Evolutionary conservation across 345 rosid species (phyloP).

Genomic region (Cardamine resedifolia): DNA sequence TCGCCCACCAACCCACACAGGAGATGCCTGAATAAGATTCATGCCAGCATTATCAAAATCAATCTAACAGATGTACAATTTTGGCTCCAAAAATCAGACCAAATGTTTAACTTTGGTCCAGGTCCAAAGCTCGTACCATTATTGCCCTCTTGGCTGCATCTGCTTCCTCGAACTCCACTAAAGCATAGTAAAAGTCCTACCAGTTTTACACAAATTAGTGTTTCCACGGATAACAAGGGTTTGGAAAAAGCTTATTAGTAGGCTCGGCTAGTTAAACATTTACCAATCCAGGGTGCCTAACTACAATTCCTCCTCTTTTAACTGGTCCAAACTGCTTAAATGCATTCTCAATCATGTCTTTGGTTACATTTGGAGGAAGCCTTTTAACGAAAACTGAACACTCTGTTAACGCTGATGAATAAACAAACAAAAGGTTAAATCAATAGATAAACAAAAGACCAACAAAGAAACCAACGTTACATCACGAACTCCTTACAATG

Average conservation of each 20-base stretch:
- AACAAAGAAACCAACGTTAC: not conserved
- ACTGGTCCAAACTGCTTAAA: conserved; percentile 71
- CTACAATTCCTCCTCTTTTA: conserved; percentile 55
- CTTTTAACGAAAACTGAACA: conserved; percentile 63
- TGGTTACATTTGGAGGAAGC: conserved; percentile 56
- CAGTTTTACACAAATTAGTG: not conserved
- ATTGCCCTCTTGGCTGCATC: conserved; percentile 69
- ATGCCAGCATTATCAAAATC: not conserved
- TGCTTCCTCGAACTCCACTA: conserved; percentile 70
- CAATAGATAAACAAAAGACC: conserved; percentile 11
- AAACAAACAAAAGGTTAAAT: not conserved
- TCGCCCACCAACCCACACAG: conserved; percentile 51
- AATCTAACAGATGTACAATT: not conserved
- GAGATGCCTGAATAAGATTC: conserved; percentile 63
- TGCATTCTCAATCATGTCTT: conserved; percentile 50
- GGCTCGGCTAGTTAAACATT: not conserved
- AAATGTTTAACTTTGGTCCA: too few species aligned
- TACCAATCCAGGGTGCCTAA: conserved; percentile 43
- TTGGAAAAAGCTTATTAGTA: not conserved
- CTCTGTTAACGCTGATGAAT: conserved; percentile 41
- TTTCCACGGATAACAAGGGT: not conserved
- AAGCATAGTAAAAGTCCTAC: conserved; percentile 67
- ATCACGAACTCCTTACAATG: conserved; percentile 22
- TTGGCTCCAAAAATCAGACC: not conserved
- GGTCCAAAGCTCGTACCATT: conserved; percentile 45